Conservation (phyloP, 352 stramenopile species). For the Aphanomyces invadans region DNA sequence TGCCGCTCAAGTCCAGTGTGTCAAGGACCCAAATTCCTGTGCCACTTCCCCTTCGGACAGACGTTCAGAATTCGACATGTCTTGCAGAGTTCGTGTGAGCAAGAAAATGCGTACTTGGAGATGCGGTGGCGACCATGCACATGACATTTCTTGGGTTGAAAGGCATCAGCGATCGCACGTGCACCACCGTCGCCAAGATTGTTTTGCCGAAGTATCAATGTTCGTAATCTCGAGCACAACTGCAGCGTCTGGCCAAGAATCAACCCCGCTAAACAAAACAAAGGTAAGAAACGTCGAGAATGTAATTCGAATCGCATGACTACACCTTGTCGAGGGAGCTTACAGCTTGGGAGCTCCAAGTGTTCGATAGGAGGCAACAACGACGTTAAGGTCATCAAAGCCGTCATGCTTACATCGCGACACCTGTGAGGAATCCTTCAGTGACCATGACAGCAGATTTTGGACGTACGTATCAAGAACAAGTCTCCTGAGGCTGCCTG, state of each 20-base stretch:
- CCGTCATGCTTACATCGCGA: slow-evolving; percentile 23
- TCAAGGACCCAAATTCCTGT: not conserved
- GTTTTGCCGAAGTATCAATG: slow-evolving; percentile 16
- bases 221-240: not conserved
- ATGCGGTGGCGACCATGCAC: not conserved
- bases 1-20: slow-evolving; percentile 14
- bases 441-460: not conserved
- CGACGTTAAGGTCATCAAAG: slow-evolving; percentile 16
- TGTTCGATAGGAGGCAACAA: slow-evolving; percentile 2
- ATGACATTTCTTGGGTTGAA: not conserved
- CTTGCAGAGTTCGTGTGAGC: not conserved
- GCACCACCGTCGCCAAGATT: slow-evolving; percentile 20
- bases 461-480: not conserved
- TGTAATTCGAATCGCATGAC: no score
- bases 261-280: slow-evolving; percentile 17
- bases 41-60: not conserved
- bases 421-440: not conserved
- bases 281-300: no score
- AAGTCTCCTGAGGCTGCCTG: not conserved
- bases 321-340: slow-evolving; percentile 20
- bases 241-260: slow-evolving; percentile 14
- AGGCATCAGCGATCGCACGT: slow-evolving; percentile 18
- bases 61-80: not conserved
- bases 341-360: slow-evolving; percentile 12
- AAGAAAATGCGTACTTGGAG: not conserved